Base-by-base conservation (phyloP, 805 yeast genomes). In the Wickerhamomyces chambardii region DNA sequence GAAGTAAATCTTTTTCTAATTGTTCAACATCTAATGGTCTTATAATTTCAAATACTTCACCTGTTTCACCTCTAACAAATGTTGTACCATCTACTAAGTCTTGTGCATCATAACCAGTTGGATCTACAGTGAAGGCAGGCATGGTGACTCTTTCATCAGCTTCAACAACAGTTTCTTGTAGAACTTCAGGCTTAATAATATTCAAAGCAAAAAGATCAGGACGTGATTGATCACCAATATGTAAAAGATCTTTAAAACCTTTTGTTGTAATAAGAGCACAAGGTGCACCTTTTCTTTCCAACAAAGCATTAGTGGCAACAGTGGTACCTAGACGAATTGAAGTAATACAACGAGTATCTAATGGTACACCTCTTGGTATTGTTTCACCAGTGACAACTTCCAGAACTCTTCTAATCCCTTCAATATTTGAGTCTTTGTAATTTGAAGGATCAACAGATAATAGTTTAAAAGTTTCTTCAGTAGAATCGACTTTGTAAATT, bases 111-210 rank as follows among this genome's bases (percentile, higher is more conserved):
- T 50, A 44, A 8, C 53, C 53, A 30, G 58, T 62, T 6, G 84
- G 84, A 46, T 81, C 81, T 53, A 78, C 89, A 11, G 73, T 65
- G 46, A 67, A 82, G 34, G 72, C 78, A 38, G 73, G 89, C 33
- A 83, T 63, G 1, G 94, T 68, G 27, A 70, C 70, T 41, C 77
- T 53, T 44, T 69, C 77, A 38, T 68, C 72, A 29, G 67, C 57
- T 44, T 70, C 75, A 19, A 70, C 51, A 5, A 68, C 73, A 17
- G 47, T 39, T 16, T 57, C 55, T 35, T 68, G 70, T 34, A 70
- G 54, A 16, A 64, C 71, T 8, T 62, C 68, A 30, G 70, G 66
- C 39, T 68, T 70, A 21, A 56, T 58, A 28, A 71, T 70, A 17
- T 68, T 64, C 44, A 70, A 53, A 40, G 70, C 74, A 42, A 70